A percentile compares a stretch with the other conserved stretches of the same genome.
phyloP scores from a whole-genome alignment of 2,329 filamentous ascomycete species.

The Cercospora nicotianae region DNA sequence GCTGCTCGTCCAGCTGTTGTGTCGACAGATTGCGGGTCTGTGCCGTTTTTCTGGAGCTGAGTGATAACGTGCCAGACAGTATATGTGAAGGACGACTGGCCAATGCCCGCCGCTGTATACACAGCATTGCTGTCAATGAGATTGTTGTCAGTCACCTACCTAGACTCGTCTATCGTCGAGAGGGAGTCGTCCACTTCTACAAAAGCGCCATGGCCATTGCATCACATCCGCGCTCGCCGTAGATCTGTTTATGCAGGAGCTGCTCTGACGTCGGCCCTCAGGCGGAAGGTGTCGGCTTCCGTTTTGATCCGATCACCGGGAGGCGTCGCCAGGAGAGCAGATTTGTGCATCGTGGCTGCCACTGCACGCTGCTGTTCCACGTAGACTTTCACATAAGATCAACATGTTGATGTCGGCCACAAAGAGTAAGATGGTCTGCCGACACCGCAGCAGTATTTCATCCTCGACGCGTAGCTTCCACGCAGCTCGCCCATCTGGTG shows the following conservation, averaged over 20 bases:
- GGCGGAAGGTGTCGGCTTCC: background rate
- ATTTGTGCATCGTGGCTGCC: background rate
- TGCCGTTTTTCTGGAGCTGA: background rate
- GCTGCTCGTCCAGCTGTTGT: conserved; percentile 29
- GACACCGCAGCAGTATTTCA: background rate
- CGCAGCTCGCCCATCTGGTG: background rate
- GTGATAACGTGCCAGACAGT: background rate
- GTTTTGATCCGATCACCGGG: background rate
- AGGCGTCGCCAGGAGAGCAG: background rate
- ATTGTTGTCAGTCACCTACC: background rate
- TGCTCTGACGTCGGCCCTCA: background rate
- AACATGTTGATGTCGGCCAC: background rate
- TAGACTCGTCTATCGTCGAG: background rate
- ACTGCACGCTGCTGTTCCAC: background rate
- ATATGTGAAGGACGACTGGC: conserved; percentile 3
- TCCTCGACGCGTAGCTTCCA: background rate
- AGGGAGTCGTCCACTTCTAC: background rate
- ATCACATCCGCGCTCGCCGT: background rate
- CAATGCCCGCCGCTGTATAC: conserved; percentile 8
- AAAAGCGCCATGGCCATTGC: background rate
- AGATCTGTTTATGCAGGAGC: background rate
- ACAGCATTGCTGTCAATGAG: conserved; percentile 5
- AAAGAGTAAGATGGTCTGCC: background rate
- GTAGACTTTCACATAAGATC: background rate
- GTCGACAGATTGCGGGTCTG: conserved; percentile 30